Conservation (phyloP, 768 basidiomycete genomes). For the Mrakia hoshinonis region DNA sequence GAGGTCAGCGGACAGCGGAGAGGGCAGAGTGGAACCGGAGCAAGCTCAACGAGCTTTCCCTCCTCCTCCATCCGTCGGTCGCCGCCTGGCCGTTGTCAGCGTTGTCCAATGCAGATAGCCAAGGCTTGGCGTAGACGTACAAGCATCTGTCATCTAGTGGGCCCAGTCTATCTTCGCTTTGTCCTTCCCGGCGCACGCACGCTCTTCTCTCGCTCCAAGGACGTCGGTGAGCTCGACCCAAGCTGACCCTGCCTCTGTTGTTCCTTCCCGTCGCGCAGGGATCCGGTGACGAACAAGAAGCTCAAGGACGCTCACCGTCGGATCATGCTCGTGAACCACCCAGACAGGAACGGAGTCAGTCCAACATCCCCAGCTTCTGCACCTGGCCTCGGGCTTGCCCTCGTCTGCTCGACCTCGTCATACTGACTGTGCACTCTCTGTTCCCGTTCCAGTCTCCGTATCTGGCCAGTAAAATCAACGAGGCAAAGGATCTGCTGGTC, state of each 20-base stretch:
- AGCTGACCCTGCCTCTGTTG: background rate
- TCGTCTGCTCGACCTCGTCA: background rate
- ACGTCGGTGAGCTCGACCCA: background rate
- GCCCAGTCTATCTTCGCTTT: too few relatives aligned
- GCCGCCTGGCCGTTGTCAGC: too few relatives aligned
- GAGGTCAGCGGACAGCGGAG: too few relatives aligned
- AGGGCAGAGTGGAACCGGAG: too few relatives aligned
- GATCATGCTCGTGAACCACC: constrained; percentile 98
- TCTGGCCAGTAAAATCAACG: constrained; percentile 96
- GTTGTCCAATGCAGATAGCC: too few relatives aligned
- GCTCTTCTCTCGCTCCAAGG: background rate
- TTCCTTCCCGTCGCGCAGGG: constrained; percentile 47
- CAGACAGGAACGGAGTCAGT: constrained; percentile 73
- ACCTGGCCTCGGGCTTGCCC: too few relatives aligned
- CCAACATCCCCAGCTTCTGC: too few relatives aligned
- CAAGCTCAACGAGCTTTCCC: too few relatives aligned
- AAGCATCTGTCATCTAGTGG: background rate
- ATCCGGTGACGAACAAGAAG: constrained; percentile 62
- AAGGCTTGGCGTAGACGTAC: too few relatives aligned
- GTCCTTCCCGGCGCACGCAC: too few relatives aligned
- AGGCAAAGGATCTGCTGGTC: constrained; percentile 81
- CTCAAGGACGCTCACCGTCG: constrained; percentile 92
- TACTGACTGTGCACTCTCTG: background rate
- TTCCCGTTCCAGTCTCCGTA: constrained; percentile 59
- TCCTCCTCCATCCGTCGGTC: too few relatives aligned